A percentile compares a stretch with the other conserved stretches of the same genome.
These are phyloP conservation scores for Metschnikowia reukaufii DNA, from an alignment of 805 yeast genomes.

Conservation along the genomic window DNA sequence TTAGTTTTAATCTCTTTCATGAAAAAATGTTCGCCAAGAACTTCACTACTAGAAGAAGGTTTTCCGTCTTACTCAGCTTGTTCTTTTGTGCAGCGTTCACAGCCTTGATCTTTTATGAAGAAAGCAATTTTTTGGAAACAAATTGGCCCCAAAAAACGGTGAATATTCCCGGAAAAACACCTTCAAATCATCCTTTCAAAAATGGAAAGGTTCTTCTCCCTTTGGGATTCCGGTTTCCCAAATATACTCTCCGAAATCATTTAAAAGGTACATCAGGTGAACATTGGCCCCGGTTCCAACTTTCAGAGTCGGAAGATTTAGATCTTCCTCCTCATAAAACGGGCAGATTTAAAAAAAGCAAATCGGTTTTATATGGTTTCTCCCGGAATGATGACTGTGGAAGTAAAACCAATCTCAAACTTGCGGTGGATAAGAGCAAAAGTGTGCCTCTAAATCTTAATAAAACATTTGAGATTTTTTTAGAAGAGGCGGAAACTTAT, in stretches of 20 bases:
- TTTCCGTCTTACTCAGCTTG: background rate
- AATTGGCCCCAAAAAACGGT: background rate
- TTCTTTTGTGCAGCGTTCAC: background rate
- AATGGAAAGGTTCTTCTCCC: constrained; percentile 9
- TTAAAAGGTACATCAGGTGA: constrained; percentile 7
- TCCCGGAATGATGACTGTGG: constrained; percentile 2
- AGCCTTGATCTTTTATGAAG: background rate
- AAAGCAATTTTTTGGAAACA: background rate
- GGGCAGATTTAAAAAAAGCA: constrained; percentile 1
- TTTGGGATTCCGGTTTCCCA: constrained; percentile 7
- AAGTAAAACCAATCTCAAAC: background rate
- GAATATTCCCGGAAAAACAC: background rate
- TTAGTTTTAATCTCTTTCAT: background rate
- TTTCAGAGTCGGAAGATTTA: constrained; percentile 2
- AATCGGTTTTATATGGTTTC: background rate
- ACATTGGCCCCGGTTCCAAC: constrained; percentile 4
- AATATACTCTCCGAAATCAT: constrained; percentile 4
- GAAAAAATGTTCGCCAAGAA: background rate
- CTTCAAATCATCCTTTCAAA: background rate
- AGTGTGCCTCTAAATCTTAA: constrained; percentile 6
- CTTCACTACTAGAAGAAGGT: background rate
- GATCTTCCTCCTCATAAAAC: constrained; percentile 5
- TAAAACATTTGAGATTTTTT: constrained; percentile 4
- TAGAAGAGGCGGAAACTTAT: constrained; percentile 9
- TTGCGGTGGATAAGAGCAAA: constrained; percentile 3